Conservation (phyloP, 2,329 filamentous ascomycete species). For the Penicillium sp. region DNA sequence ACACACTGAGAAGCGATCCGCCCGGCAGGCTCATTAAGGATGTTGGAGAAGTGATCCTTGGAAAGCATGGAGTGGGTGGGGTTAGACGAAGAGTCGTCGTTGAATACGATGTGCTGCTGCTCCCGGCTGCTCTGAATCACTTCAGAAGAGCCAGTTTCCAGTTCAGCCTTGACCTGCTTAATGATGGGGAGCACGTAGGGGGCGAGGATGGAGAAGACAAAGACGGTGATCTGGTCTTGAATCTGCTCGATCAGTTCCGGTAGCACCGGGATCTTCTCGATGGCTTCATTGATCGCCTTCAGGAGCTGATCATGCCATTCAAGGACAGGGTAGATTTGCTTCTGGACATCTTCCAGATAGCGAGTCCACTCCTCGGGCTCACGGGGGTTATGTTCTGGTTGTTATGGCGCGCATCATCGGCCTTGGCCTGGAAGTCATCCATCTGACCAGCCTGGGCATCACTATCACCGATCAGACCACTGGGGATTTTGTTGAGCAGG, state of each 20-base stretch:
- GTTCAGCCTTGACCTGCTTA: constrained; percentile 77
- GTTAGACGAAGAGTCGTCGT: constrained; percentile 68
- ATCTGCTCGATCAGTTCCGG: constrained; percentile 81
- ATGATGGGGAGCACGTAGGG: constrained; percentile 84
- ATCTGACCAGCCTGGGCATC: constrained; percentile 62
- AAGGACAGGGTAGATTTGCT: constrained; percentile 81
- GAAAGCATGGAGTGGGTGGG: constrained; percentile 94
- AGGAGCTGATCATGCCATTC: constrained; percentile 87
- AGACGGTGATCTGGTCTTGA: constrained; percentile 79
- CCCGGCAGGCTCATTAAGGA: constrained; percentile 83
- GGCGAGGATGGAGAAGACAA: constrained; percentile 86
- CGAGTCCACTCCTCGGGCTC: constrained; percentile 77
- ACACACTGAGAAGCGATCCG: constrained; percentile 73
- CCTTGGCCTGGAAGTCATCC: constrained; percentile 72
- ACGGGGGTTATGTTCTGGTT: constrained; percentile 66
- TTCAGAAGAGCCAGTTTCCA: constrained; percentile 77
- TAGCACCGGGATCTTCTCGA: constrained; percentile 79
- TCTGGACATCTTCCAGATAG: constrained; percentile 68
- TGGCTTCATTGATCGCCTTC: constrained; percentile 68
- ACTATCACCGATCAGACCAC: constrained; percentile 70
- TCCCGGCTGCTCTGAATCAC: constrained; percentile 79
- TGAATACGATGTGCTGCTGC: constrained; percentile 81
- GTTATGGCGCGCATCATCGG: constrained; percentile 67
- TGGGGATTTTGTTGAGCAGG: constrained; percentile 74
- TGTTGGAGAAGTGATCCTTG: constrained; percentile 90